A percentile compares a stretch with the other conserved stretches of the same genome.
phyloP scores from a whole-genome alignment of 768 basidiomycete species.

The Leccinellum rugosiceps region DNA sequence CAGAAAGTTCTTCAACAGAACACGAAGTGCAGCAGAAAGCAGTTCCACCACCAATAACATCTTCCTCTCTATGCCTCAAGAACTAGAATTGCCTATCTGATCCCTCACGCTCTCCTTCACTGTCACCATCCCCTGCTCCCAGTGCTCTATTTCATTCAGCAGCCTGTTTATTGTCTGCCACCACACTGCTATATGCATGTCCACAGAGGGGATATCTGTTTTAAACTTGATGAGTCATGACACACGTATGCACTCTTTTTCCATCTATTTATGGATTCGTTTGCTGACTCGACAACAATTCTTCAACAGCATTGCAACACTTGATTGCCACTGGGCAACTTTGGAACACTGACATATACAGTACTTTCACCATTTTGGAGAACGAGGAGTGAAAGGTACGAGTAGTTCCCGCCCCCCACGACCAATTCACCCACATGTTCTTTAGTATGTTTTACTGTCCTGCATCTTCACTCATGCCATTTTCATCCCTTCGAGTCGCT shows the following conservation, averaged over 20 bases:
- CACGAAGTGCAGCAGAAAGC: constrained; percentile 35
- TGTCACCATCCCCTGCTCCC: constrained; percentile 38
- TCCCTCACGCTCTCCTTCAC: constrained; percentile 39
- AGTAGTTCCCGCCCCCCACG: constrained; percentile 2
- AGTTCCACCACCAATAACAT: constrained; percentile 20
- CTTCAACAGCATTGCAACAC: constrained; percentile 62
- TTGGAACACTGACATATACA: constrained; percentile 75
- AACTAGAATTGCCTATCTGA: constrained; percentile 36
- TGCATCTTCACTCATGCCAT: constrained; percentile 7
- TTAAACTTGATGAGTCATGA: constrained; percentile 50
- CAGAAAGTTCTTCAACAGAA: constrained; percentile 41
- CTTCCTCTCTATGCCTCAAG: constrained; percentile 30
- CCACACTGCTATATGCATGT: constrained; percentile 38
- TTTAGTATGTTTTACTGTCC: constrained; percentile 36
- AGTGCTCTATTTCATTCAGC: constrained; percentile 42
- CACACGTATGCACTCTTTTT: constrained; percentile 43
- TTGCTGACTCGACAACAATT: constrained; percentile 37
- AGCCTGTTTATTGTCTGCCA: constrained; percentile 37
- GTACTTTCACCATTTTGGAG: constrained; percentile 63
- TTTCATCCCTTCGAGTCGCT: constrained; percentile 53
- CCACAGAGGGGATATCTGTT: constrained; percentile 28
- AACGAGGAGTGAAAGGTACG: constrained; percentile 66
- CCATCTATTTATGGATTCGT: background rate
- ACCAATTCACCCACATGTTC: background rate
- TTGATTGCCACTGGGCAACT: constrained; percentile 62